A percentile compares a stretch with the other conserved stretches of the same genome.
These are phyloP conservation scores for Hortaea werneckii DNA, from an alignment of 2,329 filamentous ascomycete species.

Conservation along the genomic window DNA sequence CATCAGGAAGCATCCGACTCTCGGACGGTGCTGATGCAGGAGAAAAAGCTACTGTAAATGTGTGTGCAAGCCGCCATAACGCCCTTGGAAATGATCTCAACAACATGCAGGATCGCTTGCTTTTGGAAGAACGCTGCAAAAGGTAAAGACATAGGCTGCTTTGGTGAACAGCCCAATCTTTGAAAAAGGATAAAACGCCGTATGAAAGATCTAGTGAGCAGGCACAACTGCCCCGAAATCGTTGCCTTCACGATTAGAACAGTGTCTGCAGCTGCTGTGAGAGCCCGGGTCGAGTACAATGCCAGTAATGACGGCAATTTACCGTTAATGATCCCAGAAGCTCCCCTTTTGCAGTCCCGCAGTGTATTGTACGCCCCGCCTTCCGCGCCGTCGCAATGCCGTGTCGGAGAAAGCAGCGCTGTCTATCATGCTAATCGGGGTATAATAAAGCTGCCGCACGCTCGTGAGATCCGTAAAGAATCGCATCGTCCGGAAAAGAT, in stretches of 20 bases:
- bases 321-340: neutral
- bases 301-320: neutral
- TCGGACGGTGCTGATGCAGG: slow-evolving; percentile 1
- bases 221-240: neutral
- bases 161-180: too few relatives aligned
- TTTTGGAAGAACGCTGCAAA: slow-evolving; percentile 1
- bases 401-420: slow-evolving; percentile 34
- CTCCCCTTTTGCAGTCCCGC: neutral
- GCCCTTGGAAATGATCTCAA: neutral
- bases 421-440: slow-evolving; percentile 40
- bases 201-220: slow-evolving; percentile 1
- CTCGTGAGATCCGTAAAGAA: slow-evolving; percentile 6
- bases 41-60: too few relatives aligned
- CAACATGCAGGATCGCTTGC: slow-evolving; percentile 2
- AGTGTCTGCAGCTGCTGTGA: neutral
- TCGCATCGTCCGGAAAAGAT: slow-evolving; percentile 8
- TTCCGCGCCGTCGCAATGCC: slow-evolving; percentile 9
- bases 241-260: neutral
- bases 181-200: slow-evolving; percentile 3
- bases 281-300: too few relatives aligned
- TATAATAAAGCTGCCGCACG: slow-evolving; percentile 11
- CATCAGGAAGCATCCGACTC: slow-evolving; percentile 1
- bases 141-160: too few relatives aligned
- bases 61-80: slow-evolving; percentile 1
- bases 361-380: neutral